Evolutionary conservation across 192 early-diverging fungal species (phyloP).

Genomic region (Endogone sp.): DNA sequence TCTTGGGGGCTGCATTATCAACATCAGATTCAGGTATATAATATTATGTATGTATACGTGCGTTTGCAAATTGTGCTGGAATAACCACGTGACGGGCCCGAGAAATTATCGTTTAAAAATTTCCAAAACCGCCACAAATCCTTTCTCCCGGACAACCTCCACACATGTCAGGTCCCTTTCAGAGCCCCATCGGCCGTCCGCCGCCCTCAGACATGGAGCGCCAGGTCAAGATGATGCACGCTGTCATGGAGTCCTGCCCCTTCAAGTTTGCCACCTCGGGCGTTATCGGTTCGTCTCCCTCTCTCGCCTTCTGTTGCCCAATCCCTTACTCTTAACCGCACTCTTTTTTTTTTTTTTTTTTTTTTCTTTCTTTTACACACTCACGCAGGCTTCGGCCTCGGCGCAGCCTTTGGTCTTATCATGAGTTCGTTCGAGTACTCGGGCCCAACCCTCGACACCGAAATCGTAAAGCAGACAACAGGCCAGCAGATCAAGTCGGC

Average conservation of each 20-base stretch:
- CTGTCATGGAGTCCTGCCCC: constrained; percentile 63
- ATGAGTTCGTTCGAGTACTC: constrained; percentile 89
- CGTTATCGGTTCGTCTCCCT: constrained; percentile 49
- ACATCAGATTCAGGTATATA: too few relatives aligned
- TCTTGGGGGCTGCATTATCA: too few relatives aligned
- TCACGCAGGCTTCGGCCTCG: constrained; percentile 85
- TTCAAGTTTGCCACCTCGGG: constrained; percentile 68
- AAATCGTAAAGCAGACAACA: constrained; percentile 62
- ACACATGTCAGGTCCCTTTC: too few relatives aligned
- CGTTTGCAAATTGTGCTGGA: too few relatives aligned
- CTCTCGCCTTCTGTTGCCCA: neutral
- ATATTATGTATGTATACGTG: too few relatives aligned
- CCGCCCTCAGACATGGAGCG: constrained; percentile 7
- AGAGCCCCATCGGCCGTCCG: too few relatives aligned
- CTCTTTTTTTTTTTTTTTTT: neutral
- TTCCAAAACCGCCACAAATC: too few relatives aligned
- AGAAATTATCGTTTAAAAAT: too few relatives aligned
- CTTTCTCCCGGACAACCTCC: too few relatives aligned
- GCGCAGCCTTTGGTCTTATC: constrained; percentile 87
- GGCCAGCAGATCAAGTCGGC: constrained; percentile 84
- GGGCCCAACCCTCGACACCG: constrained; percentile 62
- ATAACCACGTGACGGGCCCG: too few relatives aligned
- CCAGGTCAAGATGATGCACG: constrained; percentile 28
- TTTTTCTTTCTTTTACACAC: too few relatives aligned
- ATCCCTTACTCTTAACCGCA: neutral